These are phyloP conservation scores for Solanum gandarillasii DNA, from an alignment of 257 asterid species.

Conservation along the genomic window DNA sequence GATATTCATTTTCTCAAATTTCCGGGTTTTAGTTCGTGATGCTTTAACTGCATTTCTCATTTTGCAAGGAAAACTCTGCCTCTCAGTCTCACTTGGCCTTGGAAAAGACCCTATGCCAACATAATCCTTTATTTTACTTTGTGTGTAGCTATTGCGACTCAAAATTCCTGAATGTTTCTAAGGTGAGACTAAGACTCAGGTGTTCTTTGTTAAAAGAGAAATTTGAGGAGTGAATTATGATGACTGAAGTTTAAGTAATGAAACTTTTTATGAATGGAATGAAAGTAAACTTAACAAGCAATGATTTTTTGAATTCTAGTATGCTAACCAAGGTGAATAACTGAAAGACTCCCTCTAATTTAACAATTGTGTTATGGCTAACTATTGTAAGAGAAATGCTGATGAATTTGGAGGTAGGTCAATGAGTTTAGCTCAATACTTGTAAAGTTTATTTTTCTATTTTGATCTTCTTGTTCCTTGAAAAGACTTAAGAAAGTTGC, in stretches of 20 bases:
- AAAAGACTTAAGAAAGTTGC: not conserved
- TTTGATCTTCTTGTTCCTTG: not conserved
- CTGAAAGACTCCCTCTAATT: not conserved
- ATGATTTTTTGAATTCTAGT: not conserved
- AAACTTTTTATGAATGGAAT: not conserved
- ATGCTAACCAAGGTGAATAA: not conserved
- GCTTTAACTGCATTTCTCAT: not conserved
- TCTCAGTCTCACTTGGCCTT: not conserved
- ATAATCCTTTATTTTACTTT: not conserved
- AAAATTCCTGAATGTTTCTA: not conserved
- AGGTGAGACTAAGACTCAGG: not conserved
- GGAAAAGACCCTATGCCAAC: not conserved
- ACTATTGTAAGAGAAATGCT: not conserved
- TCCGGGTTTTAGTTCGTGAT: not conserved
- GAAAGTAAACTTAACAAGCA: not conserved
- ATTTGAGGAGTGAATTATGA: not conserved
- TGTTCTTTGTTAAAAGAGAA: not conserved
- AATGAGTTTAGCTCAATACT: not conserved
- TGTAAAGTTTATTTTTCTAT: not conserved
- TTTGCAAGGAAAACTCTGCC: not conserved
- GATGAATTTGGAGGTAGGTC: not conserved
- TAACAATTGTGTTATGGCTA: not conserved
- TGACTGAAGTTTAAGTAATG: not conserved
- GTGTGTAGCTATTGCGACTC: not conserved
- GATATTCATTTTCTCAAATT: not conserved